Evolutionary conservation across 2,329 filamentous ascomycete species (phyloP), one percentile per base, ranked within the genome.

Genomic region (Bipolaris gigantea): DNA sequence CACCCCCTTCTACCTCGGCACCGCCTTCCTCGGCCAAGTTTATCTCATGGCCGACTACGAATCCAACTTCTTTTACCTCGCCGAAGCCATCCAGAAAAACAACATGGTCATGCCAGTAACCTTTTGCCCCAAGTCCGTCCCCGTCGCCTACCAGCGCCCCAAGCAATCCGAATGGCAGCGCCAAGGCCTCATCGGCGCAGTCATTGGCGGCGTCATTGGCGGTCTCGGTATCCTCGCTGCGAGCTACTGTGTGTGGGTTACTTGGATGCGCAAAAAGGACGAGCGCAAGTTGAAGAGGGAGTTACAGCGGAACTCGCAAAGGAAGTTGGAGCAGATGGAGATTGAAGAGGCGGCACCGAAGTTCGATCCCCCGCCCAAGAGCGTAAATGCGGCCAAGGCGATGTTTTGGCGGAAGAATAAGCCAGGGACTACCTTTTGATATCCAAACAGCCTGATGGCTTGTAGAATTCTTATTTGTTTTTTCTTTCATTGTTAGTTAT

Each of bases 21-120:
- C 72, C 36, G 73, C 76, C 5, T 79, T 75, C 59, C 72, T 79
- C 33, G 68, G 65, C 13, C 73, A 77, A 53, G 67, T 78, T 50
- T 79, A 79, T 60, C 69, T 79, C 30, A 77, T 77, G 67, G 70
- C 73, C 39, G 75, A 78, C 59, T 79, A 72, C 60, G 75, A 77
- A 42, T 57, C 67, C 2, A 62, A 67, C 43, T 56, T 56, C 50
- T 79, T 79, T 64, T 76, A 72, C 61, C 73, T 79, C 47, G 76
- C 76, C 2, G 57, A 69, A 27, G 76, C 73, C 2, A 60, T 75
- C 6, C 69, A 71, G 43, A 71, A 75, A 39, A 72, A 73, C 52
- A 73, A 72, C 46, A 73, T 72, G 56, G 74, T 78, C 53, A 74
- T 75, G 67, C 76, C 76, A 5, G 58, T 63, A 1, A 69, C 77